Conservation (phyloP, 2,329 filamentous ascomycete species). For the Microsporum ferrugineum region DNA sequence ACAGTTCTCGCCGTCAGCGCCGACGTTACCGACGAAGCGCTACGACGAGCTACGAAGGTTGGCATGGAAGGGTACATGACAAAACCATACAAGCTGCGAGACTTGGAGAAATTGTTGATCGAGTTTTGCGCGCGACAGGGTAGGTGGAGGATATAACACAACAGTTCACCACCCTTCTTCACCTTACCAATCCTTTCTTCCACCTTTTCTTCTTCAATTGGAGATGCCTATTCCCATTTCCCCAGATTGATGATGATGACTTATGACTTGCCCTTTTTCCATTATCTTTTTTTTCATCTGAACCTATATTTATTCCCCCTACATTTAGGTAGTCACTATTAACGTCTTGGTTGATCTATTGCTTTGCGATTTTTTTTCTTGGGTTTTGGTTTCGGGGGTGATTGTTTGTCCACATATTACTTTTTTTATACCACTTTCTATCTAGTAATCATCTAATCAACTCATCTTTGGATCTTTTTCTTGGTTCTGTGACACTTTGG, state of each 20-base stretch:
- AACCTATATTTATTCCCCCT: background rate
- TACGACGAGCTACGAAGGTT: slow-evolving; percentile 48
- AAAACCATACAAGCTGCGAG: slow-evolving; percentile 54
- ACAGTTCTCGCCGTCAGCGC: slow-evolving; percentile 54
- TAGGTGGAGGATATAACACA: background rate
- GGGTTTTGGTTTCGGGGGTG: background rate
- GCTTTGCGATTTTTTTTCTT: background rate
- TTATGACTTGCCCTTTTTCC: background rate
- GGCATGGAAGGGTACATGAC: slow-evolving; percentile 60
- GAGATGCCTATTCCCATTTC: background rate
- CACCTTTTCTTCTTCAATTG: no score
- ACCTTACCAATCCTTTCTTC: background rate
- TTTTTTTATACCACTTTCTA: background rate
- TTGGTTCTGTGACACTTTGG: background rate
- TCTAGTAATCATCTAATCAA: background rate
- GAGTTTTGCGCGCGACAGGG: slow-evolving; percentile 30
- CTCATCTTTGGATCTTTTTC: background rate
- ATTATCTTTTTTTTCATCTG: background rate
- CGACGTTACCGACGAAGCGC: slow-evolving; percentile 53
- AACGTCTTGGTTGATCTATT: background rate
- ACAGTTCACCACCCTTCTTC: background rate
- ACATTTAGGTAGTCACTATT: background rate
- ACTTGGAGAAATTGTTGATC: slow-evolving; percentile 50
- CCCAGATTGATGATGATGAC: background rate
- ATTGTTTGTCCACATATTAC: background rate